Evolutionary conservation across 345 rosid genomes (phyloP), one percentile per base, ranked within the genome.

Genomic region (Arabidopsis suecica): DNA sequence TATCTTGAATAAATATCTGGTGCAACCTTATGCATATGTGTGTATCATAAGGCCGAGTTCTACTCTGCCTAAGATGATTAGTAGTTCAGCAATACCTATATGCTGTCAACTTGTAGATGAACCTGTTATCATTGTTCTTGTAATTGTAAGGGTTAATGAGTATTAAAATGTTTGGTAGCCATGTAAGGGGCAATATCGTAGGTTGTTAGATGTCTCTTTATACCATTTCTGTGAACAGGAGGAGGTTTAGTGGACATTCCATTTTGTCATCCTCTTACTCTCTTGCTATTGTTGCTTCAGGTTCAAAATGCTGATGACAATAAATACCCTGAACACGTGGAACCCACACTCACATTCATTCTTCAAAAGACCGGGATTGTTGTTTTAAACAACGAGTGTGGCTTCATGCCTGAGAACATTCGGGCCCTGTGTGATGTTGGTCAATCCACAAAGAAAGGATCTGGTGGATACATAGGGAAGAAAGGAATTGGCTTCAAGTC

Each of bases 401-500:
- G 98, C 48, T 91, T 94, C 82, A 84, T 84, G 64, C 85, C 95
- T 75, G 83, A 88, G 76, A 91, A 94, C 83, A 87, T 94, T 73
- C 88, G 85, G 83, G 96, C 98, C 32, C 87, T 93, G 71, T 91
- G 98, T 81, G 98, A 93, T 77, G 88, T 93, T 82, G 98, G 98
- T 73, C 89, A 79, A 78, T 93, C 98, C 20, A 93, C 98, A 6
- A 91, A 93, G 82, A 89, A 88, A 73, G 94, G 91, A 78, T 85
- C 87, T 81, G 83, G 83, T 54, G 98, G 98, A 55, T 93, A 91
- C 81, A 89, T 93, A 45, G 97, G 97, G 75, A 86, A 89, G 84
- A 93, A 93, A 82, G 98, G 98, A 81, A 93, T 93, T 79, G 98
- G 98, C 77, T 93, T 93, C 82, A 93, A 93, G 85, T 93, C 98